A percentile compares a stretch with the other conserved stretches of the same genome.
These are phyloP conservation scores for Apophysomyces sp. DNA, from an alignment of 371 early-diverging fungal genomes.

Conservation along the genomic window DNA sequence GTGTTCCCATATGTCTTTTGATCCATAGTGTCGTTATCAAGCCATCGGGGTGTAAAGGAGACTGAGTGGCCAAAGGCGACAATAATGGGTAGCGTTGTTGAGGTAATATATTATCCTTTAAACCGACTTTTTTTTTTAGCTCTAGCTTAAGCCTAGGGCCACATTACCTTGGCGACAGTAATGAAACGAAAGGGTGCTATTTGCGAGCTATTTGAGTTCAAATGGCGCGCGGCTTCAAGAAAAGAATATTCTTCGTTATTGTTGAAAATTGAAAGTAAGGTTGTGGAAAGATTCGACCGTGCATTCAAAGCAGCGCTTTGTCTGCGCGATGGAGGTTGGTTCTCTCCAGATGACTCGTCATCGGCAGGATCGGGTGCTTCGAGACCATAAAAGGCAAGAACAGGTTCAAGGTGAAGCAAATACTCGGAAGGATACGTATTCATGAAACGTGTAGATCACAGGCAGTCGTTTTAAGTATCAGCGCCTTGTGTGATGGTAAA, in stretches of 20 bases:
- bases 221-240: constrained; percentile 35
- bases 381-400: constrained; percentile 66
- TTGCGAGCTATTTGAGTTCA: constrained; percentile 4
- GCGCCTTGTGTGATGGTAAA: too few species aligned
- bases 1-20: constrained; percentile 60
- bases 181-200: constrained; percentile 36
- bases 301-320: constrained; percentile 14
- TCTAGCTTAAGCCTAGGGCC: not conserved
- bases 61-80: constrained; percentile 68
- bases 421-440: constrained; percentile 71
- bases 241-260: constrained; percentile 29
- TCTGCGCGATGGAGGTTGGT: constrained; percentile 15
- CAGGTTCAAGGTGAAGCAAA: constrained; percentile 72
- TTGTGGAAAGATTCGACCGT: constrained; percentile 17
- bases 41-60: constrained; percentile 83
- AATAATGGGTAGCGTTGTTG: constrained; percentile 45
- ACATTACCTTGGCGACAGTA: constrained; percentile 34
- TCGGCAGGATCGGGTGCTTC: not conserved
- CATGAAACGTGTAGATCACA: constrained; percentile 32
- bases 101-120: constrained; percentile 22
- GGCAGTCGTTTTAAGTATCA: not conserved
- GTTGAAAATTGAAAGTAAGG: constrained; percentile 21
- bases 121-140: not conserved
- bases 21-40: constrained; percentile 76
- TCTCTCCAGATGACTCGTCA: constrained; percentile 2